These are phyloP conservation scores for Vicia faba DNA, from an alignment of 306 rosid genomes.

Conservation along the genomic window DNA sequence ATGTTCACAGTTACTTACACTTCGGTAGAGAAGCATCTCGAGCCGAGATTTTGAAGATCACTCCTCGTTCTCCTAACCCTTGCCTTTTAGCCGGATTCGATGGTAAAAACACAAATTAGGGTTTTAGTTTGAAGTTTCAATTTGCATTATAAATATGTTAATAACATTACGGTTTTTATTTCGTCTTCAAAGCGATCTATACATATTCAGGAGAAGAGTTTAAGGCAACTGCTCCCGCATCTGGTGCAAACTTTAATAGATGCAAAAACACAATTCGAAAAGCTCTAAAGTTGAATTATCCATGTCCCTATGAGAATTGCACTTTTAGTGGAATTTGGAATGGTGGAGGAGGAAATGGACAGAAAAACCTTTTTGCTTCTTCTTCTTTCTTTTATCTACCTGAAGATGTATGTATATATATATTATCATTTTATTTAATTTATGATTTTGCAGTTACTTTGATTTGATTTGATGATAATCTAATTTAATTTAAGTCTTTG, in stretches of 20 bases:
- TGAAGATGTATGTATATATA: constrained; percentile 50
- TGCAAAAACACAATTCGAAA: constrained; percentile 55
- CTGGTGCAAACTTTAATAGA: constrained; percentile 55
- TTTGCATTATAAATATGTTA: neutral
- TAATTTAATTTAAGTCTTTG: neutral
- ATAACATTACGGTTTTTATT: neutral
- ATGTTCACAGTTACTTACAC: constrained; percentile 83
- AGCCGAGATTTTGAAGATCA: constrained; percentile 69
- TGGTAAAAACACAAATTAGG: neutral
- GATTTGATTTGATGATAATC: neutral
- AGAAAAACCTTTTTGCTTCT: constrained; percentile 56
- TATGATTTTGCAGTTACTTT: neutral
- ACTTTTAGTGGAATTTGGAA: constrained; percentile 85
- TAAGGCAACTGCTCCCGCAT: constrained; percentile 46
- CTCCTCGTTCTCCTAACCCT: constrained; percentile 48
- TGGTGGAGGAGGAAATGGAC: constrained; percentile 87
- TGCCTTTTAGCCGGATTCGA: constrained; percentile 45
- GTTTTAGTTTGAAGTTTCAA: neutral
- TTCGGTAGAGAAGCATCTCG: constrained; percentile 71
- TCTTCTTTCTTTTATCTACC: constrained; percentile 79
- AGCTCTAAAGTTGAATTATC: constrained; percentile 59
- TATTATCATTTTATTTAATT: neutral
- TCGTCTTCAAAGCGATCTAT: constrained; percentile 29
- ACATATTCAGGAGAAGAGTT: constrained; percentile 53
- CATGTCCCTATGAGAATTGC: constrained; percentile 65